Base-by-base conservation (phyloP, 495 filamentous ascomycete species). In the Penicillium atrosanguineum region DNA sequence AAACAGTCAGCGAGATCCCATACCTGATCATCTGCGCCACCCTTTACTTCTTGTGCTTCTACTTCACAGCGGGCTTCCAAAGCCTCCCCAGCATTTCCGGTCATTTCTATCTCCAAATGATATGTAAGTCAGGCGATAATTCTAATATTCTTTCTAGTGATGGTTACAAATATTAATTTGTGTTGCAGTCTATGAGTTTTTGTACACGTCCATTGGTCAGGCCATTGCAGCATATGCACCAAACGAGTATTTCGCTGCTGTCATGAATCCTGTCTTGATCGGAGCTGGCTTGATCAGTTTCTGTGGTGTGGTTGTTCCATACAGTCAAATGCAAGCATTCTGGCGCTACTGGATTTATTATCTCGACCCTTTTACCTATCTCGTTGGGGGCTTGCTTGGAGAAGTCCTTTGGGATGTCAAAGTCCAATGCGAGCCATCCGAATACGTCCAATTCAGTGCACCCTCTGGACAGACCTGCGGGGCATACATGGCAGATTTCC, bases 391-490 rank as follows among this genome's bases (percentile, higher is more conserved):
- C 4, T 65, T 79, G 4, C 56, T 79, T 11, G 73, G 67, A 18
- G 69, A 75, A 28, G 67, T 75, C 0, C 61, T 70, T 26, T 78
- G 67, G 65, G 69, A 70, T 28, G 64, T 69, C 19, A 51, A 69
- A 23, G 87, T 91, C 0, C 53, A 73, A 9, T 93, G 89, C 62
- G 59, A 68, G 5, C 48, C 69, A 0, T 55, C 59, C 1, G 89
- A 93, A 61, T 76, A 82, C 21, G 82, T 85, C 53, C 57, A 50
- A 0, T 91, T 93, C 69, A 69, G 59, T 0, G 78, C 86, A 4
- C 88, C 88, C 0, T 44, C 48, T 28, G 84, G 82, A 1, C 75
- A 84, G 57, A 84, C 75, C 0, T 93, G 89, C 58, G 87, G 83
- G 16, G 75, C 83, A 54, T 95, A 91, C 59, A 68, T 90, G 68